Evolutionary conservation across 192 early-diverging fungal species (phyloP).

Genomic region (Dimargaris xerosporica): DNA sequence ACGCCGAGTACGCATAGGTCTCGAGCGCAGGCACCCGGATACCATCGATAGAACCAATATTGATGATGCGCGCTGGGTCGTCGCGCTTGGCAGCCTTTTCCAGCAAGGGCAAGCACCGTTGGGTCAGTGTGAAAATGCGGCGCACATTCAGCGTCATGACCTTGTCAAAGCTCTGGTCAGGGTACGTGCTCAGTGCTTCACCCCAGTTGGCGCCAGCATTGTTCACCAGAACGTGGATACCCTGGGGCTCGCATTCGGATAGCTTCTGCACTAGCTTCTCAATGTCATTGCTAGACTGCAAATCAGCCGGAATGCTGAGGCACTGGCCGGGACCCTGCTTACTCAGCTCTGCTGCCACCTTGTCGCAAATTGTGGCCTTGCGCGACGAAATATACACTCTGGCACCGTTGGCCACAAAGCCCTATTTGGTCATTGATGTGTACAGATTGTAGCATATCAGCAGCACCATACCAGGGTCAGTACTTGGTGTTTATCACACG

Average conservation of each 20-base stretch:
- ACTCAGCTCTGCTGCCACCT: conserved; percentile 51
- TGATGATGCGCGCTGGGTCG: conserved; percentile 70
- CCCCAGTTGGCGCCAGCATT: conserved; percentile 61
- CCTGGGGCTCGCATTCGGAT: conserved; percentile 29
- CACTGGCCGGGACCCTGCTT: conserved; percentile 52
- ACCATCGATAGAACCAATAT: conserved; percentile 69
- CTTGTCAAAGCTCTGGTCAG: conserved; percentile 49
- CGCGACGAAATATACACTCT: conserved; percentile 84
- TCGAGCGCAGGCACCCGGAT: conserved; percentile 30
- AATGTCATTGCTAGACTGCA: conserved; percentile 40
- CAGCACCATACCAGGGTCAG: no score
- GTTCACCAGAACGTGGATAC: conserved; percentile 74
- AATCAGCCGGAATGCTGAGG: conserved; percentile 55
- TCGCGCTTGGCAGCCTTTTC: conserved; percentile 31
- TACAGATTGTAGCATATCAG: no score
- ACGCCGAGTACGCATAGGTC: conserved; percentile 59
- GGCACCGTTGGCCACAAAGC: conserved; percentile 73
- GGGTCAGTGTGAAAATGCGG: conserved; percentile 62
- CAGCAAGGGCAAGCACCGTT: conserved; percentile 56
- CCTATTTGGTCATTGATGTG: conserved; percentile 46
- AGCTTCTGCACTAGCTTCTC: conserved; percentile 39
- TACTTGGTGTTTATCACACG: no score
- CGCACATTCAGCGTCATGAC: conserved; percentile 79
- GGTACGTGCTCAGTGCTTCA: conserved; percentile 32
- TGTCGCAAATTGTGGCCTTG: conserved; percentile 40